Conservation (phyloP, 164 flowering plant genomes). For the Nymphaea colorata region DNA sequence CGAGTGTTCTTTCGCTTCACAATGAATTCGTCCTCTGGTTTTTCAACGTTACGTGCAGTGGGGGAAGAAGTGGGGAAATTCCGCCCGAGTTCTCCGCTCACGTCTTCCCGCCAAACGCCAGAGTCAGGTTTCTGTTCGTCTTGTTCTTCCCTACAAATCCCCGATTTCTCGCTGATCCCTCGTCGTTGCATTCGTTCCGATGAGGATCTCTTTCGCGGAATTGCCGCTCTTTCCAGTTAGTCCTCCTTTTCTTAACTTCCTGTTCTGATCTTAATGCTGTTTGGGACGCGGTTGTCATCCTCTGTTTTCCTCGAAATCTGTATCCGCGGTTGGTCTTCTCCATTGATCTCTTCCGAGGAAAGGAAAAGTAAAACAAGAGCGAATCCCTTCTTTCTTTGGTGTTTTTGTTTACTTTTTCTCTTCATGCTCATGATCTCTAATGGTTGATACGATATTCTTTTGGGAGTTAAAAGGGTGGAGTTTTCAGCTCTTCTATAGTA, state of each 20-base stretch:
- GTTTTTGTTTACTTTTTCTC: neutral
- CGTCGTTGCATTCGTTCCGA: neutral
- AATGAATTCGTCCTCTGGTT: too few species aligned
- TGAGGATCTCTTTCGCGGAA: neutral
- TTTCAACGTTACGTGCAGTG: too few species aligned
- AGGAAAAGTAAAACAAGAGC: too few species aligned
- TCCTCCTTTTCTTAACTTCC: neutral
- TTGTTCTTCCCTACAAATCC: neutral
- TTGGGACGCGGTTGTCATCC: neutral
- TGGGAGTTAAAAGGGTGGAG: too few species aligned
- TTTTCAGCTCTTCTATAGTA: too few species aligned
- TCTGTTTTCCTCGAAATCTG: neutral
- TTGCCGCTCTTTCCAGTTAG: neutral
- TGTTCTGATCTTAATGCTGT: neutral
- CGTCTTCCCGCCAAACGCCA: neutral
- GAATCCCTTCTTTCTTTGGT: neutral
- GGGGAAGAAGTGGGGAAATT: too few species aligned
- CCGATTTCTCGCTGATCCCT: neutral
- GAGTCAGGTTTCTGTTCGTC: neutral
- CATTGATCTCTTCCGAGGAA: too few species aligned
- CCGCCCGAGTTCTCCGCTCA: neutral
- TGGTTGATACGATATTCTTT: neutral
- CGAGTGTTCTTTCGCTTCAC: too few species aligned
- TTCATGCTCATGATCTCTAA: neutral
- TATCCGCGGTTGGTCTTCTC: neutral